Conservation (phyloP, 2,329 filamentous ascomycete species). For the Talaromyces sp. region DNA sequence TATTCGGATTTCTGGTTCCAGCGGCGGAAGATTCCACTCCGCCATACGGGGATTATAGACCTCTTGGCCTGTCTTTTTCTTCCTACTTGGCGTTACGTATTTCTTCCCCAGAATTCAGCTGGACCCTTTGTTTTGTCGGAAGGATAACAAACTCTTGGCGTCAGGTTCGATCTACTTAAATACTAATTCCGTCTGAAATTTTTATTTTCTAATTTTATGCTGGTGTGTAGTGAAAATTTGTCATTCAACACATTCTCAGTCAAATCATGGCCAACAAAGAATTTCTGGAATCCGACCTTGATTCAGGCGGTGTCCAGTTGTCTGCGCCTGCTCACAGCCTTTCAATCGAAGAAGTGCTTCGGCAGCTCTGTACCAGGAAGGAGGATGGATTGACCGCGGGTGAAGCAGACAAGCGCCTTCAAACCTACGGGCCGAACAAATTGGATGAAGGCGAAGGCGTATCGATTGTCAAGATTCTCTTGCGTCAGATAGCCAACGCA, state of each 20-base stretch:
- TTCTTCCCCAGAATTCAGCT: conserved; percentile 5
- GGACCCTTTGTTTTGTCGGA: conserved; percentile 6
- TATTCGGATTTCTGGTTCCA: conserved; percentile 10
- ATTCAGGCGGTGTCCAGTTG: neutral
- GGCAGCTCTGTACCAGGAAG: conserved; percentile 11
- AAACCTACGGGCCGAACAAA: conserved; percentile 48
- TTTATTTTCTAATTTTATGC: conserved; percentile 8
- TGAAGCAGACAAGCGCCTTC: conserved; percentile 13
- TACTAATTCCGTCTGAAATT: neutral
- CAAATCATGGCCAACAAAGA: conserved; percentile 10
- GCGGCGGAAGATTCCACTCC: neutral
- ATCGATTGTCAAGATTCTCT: conserved; percentile 49
- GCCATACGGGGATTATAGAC: conserved; percentile 3
- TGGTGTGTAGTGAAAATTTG: conserved; percentile 11
- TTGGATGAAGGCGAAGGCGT: conserved; percentile 48
- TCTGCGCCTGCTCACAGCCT: conserved; percentile 12
- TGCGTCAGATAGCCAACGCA: conserved; percentile 53
- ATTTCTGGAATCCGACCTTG: neutral
- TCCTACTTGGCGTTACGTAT: conserved; percentile 12
- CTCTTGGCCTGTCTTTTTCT: conserved; percentile 5
- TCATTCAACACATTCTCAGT: conserved; percentile 11
- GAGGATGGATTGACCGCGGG: conserved; percentile 9
- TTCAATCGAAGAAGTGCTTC: conserved; percentile 12
- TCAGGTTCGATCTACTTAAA: conserved; percentile 10
- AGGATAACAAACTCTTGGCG: conserved; percentile 10